Evolutionary conservation across 192 early-diverging fungal genomes (phyloP).

Genomic region (Nowakowskiella sp.): DNA sequence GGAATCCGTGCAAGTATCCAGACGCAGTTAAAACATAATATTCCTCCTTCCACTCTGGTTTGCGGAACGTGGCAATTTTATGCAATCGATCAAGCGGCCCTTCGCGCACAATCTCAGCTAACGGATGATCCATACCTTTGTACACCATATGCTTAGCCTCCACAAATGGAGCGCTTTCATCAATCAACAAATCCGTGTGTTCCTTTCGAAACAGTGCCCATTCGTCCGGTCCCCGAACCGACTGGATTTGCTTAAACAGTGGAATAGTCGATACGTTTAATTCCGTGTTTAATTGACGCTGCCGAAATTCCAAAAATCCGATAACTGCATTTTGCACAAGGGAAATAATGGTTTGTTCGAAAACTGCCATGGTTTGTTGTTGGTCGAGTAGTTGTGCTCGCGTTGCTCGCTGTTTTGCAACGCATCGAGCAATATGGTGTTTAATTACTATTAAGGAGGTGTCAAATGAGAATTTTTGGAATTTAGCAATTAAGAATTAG

Average conservation of each 20-base stretch:
- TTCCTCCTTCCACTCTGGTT: conserved; percentile 8
- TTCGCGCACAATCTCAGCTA: conserved; percentile 12
- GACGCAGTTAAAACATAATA: conserved; percentile 15
- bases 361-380: background rate
- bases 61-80: conserved; percentile 4
- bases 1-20: conserved; percentile 12
- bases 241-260: background rate
- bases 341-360: background rate
- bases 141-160: conserved; percentile 1
- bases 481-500: background rate
- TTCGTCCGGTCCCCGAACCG: background rate
- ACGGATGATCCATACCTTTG: conserved; percentile 11
- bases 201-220: background rate
- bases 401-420: background rate
- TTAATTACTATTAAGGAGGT: background rate
- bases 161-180: background rate
- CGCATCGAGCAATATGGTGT: background rate
- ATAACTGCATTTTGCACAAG: background rate
- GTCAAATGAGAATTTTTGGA: too few relatives aligned
- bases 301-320: background rate
- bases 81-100: conserved; percentile 5
- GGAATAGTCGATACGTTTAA: background rate
- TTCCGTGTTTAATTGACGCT: background rate
- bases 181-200: background rate
- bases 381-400: background rate